These are phyloP conservation scores for Porpolomopsis calyptriformis DNA, from an alignment of 768 basidiomycete genomes.

Conservation along the genomic window DNA sequence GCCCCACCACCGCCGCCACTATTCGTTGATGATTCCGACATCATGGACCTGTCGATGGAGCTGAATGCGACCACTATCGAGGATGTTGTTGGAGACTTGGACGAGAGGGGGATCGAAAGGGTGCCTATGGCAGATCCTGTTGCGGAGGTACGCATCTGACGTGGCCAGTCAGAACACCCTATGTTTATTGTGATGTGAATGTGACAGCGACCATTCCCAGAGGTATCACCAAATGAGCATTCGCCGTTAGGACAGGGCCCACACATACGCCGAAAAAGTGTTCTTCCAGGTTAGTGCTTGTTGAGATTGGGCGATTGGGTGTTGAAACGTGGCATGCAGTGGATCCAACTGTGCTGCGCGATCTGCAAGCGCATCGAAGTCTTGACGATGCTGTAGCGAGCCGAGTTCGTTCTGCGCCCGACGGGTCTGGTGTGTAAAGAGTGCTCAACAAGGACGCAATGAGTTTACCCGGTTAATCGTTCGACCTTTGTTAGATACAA, in stretches of 20 bases:
- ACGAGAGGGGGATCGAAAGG: slow-evolving; percentile 74
- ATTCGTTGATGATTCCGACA: slow-evolving; percentile 72
- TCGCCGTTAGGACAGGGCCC: slow-evolving; percentile 49
- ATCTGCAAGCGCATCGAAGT: slow-evolving; percentile 80
- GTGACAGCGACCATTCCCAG: slow-evolving; percentile 56
- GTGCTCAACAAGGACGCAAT: neutral
- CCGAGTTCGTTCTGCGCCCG: neutral
- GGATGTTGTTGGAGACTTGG: slow-evolving; percentile 55
- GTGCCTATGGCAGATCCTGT: slow-evolving; percentile 92
- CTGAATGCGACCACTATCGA: slow-evolving; percentile 78
- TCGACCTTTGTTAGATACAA: no score
- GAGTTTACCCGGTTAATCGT: no score
- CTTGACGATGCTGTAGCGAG: slow-evolving; percentile 44
- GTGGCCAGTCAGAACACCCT: no score
- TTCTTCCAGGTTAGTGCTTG: slow-evolving; percentile 64
- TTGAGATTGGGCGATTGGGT: slow-evolving; percentile 5
- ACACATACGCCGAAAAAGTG: slow-evolving; percentile 91
- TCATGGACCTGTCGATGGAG: slow-evolving; percentile 84
- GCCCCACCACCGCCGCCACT: slow-evolving; percentile 70
- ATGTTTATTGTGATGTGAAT: slow-evolving; percentile 11
- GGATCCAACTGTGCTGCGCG: slow-evolving; percentile 80
- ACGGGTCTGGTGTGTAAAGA: slow-evolving; percentile 11
- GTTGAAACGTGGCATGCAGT: slow-evolving; percentile 32
- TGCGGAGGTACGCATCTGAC: slow-evolving; percentile 57
- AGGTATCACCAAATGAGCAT: slow-evolving; percentile 48